Conservation (phyloP, 371 early-diverging fungal species). For the Parasitella parasitica region DNA sequence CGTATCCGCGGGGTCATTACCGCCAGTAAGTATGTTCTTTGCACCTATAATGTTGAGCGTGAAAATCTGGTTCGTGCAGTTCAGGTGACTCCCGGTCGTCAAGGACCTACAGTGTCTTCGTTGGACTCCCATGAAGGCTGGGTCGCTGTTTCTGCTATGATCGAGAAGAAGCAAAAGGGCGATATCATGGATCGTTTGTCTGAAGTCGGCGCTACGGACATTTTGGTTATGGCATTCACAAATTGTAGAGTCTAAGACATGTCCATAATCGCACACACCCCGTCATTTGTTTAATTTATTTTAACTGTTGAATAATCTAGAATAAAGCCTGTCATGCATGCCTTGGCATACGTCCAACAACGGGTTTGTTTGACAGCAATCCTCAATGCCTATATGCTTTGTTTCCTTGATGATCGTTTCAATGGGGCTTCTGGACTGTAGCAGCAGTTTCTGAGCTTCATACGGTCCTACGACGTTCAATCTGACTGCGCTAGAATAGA, state of each 20-base stretch:
- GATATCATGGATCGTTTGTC: constrained; percentile 91
- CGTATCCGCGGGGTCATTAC: constrained; percentile 92
- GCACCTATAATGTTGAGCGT: constrained; percentile 87
- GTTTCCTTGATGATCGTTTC: constrained; percentile 52
- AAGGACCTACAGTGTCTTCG: constrained; percentile 88
- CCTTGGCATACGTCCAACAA: constrained; percentile 86
- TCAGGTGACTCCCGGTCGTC: constrained; percentile 88
- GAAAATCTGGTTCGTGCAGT: constrained; percentile 61
- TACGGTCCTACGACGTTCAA: constrained; percentile 88
- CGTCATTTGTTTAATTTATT: not conserved
- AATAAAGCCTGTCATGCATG: constrained; percentile 86
- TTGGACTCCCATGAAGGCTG: constrained; percentile 86
- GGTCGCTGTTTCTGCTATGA: constrained; percentile 94
- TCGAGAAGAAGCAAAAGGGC: constrained; percentile 74
- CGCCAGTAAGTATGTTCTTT: constrained; percentile 84
- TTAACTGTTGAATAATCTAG: constrained; percentile 86
- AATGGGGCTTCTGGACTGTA: constrained; percentile 57
- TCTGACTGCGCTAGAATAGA: constrained; percentile 88
- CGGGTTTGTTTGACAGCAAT: constrained; percentile 71
- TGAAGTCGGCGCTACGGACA: constrained; percentile 88
- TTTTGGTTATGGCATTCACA: constrained; percentile 79
- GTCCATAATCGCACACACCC: too few species aligned
- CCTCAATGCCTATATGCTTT: constrained; percentile 45
- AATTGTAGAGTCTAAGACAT: constrained; percentile 74
- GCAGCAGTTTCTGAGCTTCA: constrained; percentile 75